Percentiles rank a stretch among this genome's conserved stretches.
Evolutionary conservation across 2,329 filamentous ascomycete species (phyloP).

Genomic region (Arachnopeziza araneosa): DNA sequence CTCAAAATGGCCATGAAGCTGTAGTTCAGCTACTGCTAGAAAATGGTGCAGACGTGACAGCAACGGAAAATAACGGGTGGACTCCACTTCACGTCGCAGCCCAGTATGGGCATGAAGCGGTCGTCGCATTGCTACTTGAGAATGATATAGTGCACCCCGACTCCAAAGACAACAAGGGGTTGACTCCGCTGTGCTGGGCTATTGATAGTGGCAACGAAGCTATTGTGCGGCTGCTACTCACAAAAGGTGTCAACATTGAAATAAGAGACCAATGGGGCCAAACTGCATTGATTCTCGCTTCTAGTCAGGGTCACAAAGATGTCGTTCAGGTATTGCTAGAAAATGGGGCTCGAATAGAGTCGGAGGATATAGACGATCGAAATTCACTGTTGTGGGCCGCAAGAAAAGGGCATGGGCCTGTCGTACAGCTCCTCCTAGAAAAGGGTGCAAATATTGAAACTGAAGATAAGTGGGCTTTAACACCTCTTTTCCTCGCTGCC

Average conservation of each 20-base stretch:
- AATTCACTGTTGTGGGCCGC: not conserved
- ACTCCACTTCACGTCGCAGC: not conserved
- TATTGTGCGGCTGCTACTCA: not conserved
- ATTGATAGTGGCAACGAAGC: too few species aligned
- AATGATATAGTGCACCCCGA: too few species aligned
- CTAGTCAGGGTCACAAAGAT: not conserved
- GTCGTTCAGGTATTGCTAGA: not conserved
- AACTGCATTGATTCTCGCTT: not conserved
- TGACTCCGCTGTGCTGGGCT: too few species aligned
- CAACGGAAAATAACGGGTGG: not conserved
- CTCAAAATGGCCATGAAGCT: constrained; percentile 19
- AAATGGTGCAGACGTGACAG: not conserved
- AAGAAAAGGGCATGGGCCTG: not conserved
- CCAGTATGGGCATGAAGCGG: not conserved
- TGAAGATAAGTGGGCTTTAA: not conserved
- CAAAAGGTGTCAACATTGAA: not conserved
- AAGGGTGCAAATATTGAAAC: not conserved
- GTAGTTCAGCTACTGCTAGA: constrained; percentile 19
- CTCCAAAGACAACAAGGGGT: too few species aligned
- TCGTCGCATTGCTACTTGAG: not conserved
- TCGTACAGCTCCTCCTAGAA: not conserved
- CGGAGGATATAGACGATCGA: not conserved
- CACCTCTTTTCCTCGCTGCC: not conserved
- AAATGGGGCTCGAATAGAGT: not conserved
- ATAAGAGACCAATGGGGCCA: not conserved